These are phyloP conservation scores for Talaromyces sp. DNA, from an alignment of 2,329 filamentous ascomycete genomes.

Conservation along the genomic window DNA sequence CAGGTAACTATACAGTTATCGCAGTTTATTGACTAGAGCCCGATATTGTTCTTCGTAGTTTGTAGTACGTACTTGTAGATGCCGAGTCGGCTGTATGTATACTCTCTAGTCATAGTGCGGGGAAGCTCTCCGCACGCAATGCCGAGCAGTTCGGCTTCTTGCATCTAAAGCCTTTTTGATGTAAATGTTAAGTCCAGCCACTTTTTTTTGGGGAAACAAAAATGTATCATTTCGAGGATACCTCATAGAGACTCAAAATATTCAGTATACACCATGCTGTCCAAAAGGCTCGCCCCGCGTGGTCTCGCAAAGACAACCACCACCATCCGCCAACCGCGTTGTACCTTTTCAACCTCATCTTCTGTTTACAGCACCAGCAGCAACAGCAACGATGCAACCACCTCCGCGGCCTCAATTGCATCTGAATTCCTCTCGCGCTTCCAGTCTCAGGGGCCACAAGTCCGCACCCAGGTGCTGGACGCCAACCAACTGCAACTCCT, in stretches of 20 bases:
- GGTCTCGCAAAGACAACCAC: not conserved
- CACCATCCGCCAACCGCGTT: not conserved
- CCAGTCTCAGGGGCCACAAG: slow-evolving; percentile 38
- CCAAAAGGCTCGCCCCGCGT: not conserved
- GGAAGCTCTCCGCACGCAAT: not conserved
- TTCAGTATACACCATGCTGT: not conserved
- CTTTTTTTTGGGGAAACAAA: not conserved
- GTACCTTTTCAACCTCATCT: not conserved
- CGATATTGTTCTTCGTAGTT: not conserved
- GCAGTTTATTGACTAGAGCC: no score
- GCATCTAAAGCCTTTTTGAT: not conserved
- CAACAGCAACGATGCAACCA: slow-evolving; percentile 14
- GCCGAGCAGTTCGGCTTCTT: slow-evolving; percentile 1
- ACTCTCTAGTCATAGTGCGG: not conserved
- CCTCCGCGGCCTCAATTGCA: slow-evolving; percentile 24
- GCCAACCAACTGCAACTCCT: slow-evolving; percentile 61
- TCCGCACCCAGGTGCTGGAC: slow-evolving; percentile 52
- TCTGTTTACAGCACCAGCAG: not conserved
- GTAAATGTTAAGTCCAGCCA: not conserved
- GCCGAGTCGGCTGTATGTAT: slow-evolving; percentile 12
- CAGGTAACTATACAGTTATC: no score
- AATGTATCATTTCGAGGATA: not conserved
- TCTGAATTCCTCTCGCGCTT: slow-evolving; percentile 40
- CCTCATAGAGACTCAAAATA: not conserved
- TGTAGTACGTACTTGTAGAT: not conserved